Evolutionary conservation across 1,284 basidiomycete genomes (phyloP).

Genomic region (Melampsora abietis-canadensis): DNA sequence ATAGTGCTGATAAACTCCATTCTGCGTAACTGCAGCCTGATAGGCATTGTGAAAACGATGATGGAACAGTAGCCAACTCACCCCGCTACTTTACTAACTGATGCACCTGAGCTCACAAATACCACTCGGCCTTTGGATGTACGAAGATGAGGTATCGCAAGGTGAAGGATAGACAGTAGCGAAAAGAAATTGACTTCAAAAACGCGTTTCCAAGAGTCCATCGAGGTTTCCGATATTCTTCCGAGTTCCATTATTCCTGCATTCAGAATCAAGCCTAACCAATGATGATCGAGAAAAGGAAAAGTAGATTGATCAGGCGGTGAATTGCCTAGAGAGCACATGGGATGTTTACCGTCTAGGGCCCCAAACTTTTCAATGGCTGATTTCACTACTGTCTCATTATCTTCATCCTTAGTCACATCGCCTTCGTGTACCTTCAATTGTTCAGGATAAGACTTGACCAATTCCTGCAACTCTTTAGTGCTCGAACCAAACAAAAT

Average conservation of each 20-base stretch:
- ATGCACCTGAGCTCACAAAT: constrained; percentile 35
- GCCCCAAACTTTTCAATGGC: constrained; percentile 22
- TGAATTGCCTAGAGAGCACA: background rate
- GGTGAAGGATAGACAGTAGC: constrained; percentile 19
- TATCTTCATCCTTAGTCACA: constrained; percentile 21
- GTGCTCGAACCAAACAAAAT: background rate
- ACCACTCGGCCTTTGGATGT: constrained; percentile 11
- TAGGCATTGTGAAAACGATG: background rate
- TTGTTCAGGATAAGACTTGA: constrained; percentile 1
- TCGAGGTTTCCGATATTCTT: constrained; percentile 5
- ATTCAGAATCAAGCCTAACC: constrained; percentile 33
- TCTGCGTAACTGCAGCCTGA: background rate
- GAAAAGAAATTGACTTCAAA: constrained; percentile 43
- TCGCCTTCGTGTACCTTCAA: constrained; percentile 20
- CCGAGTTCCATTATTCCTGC: constrained; percentile 31
- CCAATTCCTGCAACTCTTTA: constrained; percentile 24
- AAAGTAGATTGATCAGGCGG: background rate
- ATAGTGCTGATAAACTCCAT: background rate
- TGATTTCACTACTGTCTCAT: constrained; percentile 22
- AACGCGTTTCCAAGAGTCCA: constrained; percentile 19
- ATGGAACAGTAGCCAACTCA: background rate
- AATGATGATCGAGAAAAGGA: background rate
- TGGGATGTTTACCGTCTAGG: constrained; percentile 21
- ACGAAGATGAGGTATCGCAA: constrained; percentile 13
- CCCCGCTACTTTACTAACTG: constrained; percentile 17